Evolutionary conservation across 179 eudicot species (phyloP).

Genomic region (Actinidia arguta): DNA sequence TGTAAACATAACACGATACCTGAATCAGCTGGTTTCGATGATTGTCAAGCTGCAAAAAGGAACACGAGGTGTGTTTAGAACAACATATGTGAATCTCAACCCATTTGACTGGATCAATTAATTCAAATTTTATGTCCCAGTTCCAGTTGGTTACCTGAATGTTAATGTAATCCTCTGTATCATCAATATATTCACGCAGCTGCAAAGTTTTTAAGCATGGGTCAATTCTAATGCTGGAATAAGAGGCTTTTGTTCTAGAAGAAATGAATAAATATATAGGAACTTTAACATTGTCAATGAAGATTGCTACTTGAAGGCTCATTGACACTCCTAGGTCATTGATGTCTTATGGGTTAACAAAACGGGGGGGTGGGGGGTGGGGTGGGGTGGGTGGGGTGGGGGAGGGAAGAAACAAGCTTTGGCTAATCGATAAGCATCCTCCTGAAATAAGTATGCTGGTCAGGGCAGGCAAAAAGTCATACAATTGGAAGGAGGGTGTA

Average conservation of each 20-base stretch:
- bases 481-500: no score
- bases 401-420: background rate
- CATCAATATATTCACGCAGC: conserved; percentile 97
- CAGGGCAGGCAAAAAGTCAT: no score
- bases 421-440: background rate
- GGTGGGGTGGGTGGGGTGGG: no score
- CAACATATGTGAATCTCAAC: background rate
- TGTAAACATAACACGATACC: conserved; percentile 38
- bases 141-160: conserved; percentile 68
- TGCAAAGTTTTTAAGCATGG: conserved; percentile 30
- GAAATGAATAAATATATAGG: background rate
- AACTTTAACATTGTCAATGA: no score
- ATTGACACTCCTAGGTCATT: background rate
- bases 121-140: background rate
- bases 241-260: background rate
- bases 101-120: background rate
- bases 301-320: background rate
- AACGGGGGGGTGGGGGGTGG: no score
- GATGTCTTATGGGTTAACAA: background rate
- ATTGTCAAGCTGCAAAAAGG: conserved; percentile 82
- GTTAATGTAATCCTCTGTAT: conserved; percentile 96
- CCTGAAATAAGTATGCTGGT: background rate
- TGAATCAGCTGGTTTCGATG: conserved; percentile 98
- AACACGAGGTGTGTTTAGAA: conserved; percentile 2
- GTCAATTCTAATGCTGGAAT: background rate